A percentile compares a stretch with the other conserved stretches of the same genome.
phyloP scores from a whole-genome alignment of 2,329 filamentous ascomycete genomes.

The Madurella fahalii region DNA sequence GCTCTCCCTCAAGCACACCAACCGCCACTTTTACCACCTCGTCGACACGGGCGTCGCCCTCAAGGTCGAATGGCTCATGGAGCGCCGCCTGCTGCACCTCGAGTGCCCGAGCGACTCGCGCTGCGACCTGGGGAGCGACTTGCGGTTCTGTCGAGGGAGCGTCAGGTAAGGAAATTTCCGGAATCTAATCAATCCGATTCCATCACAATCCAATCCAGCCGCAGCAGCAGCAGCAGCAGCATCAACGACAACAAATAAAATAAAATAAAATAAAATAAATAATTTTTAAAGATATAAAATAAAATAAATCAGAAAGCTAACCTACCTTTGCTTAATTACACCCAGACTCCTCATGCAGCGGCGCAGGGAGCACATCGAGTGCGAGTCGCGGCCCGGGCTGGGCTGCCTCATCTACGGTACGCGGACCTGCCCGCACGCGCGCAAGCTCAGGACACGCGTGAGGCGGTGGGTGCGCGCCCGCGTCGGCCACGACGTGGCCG shows the following conservation, averaged over 20 bases:
- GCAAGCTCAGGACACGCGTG: slow-evolving; percentile 41
- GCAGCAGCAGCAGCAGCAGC: too few relatives aligned
- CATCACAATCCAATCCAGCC: slow-evolving; percentile 30
- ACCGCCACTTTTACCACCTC: slow-evolving; percentile 57
- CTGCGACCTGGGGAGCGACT: slow-evolving; percentile 57
- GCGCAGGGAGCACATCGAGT: slow-evolving; percentile 57
- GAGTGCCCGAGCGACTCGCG: slow-evolving; percentile 58
- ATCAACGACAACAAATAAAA: too few relatives aligned
- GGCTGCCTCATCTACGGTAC: slow-evolving; percentile 55
- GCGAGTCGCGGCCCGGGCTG: slow-evolving; percentile 52
- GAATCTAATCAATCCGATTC: neutral
- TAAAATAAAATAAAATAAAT: too few relatives aligned
- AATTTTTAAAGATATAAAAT: too few relatives aligned
- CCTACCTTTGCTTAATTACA: neutral
- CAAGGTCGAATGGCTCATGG: slow-evolving; percentile 66
- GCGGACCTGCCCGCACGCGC: slow-evolving; percentile 42
- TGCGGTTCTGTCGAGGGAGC: slow-evolving; percentile 57
- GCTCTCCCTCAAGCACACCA: slow-evolving; percentile 64
- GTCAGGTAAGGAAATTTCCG: slow-evolving; percentile 42
- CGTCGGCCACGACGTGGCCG: slow-evolving; percentile 17
- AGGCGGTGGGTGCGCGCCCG: slow-evolving; percentile 41
- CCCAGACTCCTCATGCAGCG: slow-evolving; percentile 54
- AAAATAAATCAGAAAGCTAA: too few relatives aligned
- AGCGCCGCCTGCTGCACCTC: slow-evolving; percentile 58
- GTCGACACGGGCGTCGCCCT: slow-evolving; percentile 62